A percentile compares a stretch with the other conserved stretches of the same genome.
Evolutionary conservation across 2,329 filamentous ascomycete species (phyloP).

Genomic region (Claviceps quebecensis): DNA sequence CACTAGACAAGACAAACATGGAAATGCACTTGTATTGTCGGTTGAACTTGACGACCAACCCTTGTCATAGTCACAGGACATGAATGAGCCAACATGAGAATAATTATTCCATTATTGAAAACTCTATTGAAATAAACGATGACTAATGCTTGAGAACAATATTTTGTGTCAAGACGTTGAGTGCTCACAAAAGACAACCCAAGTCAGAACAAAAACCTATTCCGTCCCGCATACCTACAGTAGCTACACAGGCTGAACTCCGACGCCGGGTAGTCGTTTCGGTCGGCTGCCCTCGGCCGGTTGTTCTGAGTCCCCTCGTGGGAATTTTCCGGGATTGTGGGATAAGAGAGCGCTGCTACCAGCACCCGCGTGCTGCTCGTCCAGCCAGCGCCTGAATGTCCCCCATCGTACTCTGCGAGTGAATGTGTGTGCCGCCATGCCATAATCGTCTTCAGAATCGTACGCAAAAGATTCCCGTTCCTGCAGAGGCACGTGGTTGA

Average conservation of each 20-base stretch:
- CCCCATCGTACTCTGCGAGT: conserved; percentile 16
- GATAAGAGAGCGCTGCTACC: neutral
- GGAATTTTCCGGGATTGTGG: neutral
- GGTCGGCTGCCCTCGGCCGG: neutral
- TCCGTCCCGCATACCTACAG: neutral
- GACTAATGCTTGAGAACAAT: neutral
- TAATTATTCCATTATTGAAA: neutral
- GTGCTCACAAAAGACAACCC: neutral
- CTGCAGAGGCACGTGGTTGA: conserved; percentile 50
- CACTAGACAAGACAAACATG: neutral
- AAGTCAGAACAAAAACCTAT: neutral
- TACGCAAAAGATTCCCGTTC: conserved; percentile 11
- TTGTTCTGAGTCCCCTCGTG: neutral
- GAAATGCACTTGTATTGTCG: too few species aligned
- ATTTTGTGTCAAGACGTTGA: neutral
- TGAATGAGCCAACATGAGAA: too few species aligned
- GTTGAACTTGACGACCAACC: too few species aligned
- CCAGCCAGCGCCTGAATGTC: conserved; percentile 8
- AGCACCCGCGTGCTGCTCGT: neutral
- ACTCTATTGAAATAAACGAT: neutral
- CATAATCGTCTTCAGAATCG: conserved; percentile 8
- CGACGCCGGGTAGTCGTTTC: neutral
- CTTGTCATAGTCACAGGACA: too few species aligned
- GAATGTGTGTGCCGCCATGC: conserved; percentile 12
- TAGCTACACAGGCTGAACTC: neutral